phyloP scores from a whole-genome alignment of 768 basidiomycete genomes.

The Zangia roseola region DNA sequence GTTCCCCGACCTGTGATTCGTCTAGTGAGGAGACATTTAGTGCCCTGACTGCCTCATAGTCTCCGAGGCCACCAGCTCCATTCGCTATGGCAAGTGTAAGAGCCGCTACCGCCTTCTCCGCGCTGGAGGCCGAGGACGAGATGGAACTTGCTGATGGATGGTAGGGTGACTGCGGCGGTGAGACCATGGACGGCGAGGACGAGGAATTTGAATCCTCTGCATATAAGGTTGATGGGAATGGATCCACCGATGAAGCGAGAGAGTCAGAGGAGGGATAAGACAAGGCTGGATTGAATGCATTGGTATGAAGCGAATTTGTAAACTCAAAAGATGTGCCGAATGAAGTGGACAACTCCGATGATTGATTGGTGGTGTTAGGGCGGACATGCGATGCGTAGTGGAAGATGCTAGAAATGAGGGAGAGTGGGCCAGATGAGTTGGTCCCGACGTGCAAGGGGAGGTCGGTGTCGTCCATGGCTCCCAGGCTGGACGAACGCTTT shows the following conservation, averaged over 20 bases:
- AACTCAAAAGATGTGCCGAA: constrained; percentile 30
- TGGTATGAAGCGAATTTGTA: constrained; percentile 26
- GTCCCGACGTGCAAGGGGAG: constrained; percentile 14
- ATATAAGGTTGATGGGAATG: constrained; percentile 3
- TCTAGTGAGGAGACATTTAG: constrained; percentile 36
- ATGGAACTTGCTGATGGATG: constrained; percentile 2
- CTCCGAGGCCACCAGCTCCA: constrained; percentile 58
- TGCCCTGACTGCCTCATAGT: constrained; percentile 50
- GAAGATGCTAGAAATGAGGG: constrained; percentile 24
- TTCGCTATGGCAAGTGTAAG: constrained; percentile 60
- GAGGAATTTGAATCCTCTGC: constrained; percentile 4
- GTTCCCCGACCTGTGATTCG: constrained; percentile 52
- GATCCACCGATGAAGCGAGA: constrained; percentile 9
- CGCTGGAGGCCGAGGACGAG: constrained; percentile 38
- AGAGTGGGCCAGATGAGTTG: constrained; percentile 19
- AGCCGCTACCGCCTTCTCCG: constrained; percentile 61
- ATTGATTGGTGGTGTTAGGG: constrained; percentile 9
- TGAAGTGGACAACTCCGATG: constrained; percentile 18
- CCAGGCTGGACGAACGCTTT: constrained; percentile 46
- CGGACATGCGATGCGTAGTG: constrained; percentile 12
- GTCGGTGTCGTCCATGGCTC: constrained; percentile 41
- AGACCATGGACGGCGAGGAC: constrained; percentile 9
- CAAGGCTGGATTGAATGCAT: constrained; percentile 18
- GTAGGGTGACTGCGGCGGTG: constrained; percentile 14
- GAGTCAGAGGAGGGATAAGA: constrained; percentile 21